phyloP scores from a whole-genome alignment of 1,284 basidiomycete species.

The Cerrena zonata region DNA sequence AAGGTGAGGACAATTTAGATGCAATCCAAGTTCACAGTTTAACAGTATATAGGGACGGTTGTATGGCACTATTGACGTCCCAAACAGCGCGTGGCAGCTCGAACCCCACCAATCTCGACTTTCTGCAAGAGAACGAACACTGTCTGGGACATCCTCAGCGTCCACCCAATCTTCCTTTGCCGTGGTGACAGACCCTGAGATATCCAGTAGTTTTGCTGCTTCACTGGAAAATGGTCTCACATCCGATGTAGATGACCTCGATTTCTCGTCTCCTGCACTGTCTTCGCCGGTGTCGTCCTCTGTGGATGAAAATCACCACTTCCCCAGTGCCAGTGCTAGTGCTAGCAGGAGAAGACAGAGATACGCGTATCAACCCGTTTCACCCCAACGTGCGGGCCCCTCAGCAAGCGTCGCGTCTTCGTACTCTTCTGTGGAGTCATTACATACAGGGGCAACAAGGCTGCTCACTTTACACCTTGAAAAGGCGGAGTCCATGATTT shows the following conservation, averaged over 20 bases:
- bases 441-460: constrained; percentile 54
- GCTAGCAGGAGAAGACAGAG: constrained; percentile 16
- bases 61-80: constrained; percentile 58
- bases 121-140: constrained; percentile 60
- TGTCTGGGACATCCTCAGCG: constrained; percentile 61
- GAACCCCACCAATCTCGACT: constrained; percentile 49
- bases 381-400: constrained; percentile 41
- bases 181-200: constrained; percentile 69
- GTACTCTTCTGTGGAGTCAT: constrained; percentile 67
- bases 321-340: constrained; percentile 5
- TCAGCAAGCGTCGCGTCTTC: constrained; percentile 56
- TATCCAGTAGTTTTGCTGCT: constrained; percentile 73
- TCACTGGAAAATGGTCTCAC: constrained; percentile 66
- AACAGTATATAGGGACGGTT: constrained; percentile 50
- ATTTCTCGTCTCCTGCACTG: constrained; percentile 46
- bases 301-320: constrained; percentile 37
- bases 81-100: constrained; percentile 68
- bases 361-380: constrained; percentile 45
- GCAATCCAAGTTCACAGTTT: background rate
- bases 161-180: constrained; percentile 76
- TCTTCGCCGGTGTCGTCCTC: constrained; percentile 57
- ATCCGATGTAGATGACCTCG: constrained; percentile 62
- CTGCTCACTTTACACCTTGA: constrained; percentile 71
- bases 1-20: constrained; percentile 43
- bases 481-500: constrained; percentile 71